A percentile compares a stretch with the other conserved stretches of the same genome.
Conservation (phyloP, 169 alveolate genomes). For the Plasmodium coatneyi region DNA sequence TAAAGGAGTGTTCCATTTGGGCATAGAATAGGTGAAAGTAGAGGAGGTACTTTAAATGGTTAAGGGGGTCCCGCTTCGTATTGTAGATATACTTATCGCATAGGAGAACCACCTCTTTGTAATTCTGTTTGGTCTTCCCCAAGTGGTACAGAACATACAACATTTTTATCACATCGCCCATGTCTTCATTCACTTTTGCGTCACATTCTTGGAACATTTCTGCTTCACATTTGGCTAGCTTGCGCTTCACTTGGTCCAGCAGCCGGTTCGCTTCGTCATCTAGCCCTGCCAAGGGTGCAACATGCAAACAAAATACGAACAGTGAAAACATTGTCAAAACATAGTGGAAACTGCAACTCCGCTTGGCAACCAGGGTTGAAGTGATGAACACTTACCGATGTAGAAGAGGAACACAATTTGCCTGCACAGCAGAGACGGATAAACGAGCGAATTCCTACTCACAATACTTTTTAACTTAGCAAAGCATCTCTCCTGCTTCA, state of each 20-base stretch:
- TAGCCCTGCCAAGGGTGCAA: conserved; percentile 4
- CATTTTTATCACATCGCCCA: conserved; percentile 64
- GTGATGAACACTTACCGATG: conserved; percentile 56
- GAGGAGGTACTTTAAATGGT: conserved; percentile 44
- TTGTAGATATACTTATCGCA: conserved; percentile 45
- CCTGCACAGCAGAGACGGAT: conserved; percentile 24
- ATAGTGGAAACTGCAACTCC: not conserved
- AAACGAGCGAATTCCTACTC: not conserved
- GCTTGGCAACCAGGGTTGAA: not conserved
- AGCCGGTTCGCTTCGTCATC: conserved; percentile 22
- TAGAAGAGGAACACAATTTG: conserved; percentile 60
- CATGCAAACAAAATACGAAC: not conserved
- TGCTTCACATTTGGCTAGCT: conserved; percentile 29
- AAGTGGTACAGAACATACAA: conserved; percentile 38
- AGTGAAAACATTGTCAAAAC: not conserved
- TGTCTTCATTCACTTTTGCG: conserved; percentile 38
- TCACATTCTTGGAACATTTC: conserved; percentile 17
- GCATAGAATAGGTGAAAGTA: conserved; percentile 66
- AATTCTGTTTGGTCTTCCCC: not conserved
- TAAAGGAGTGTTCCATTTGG: conserved; percentile 38
- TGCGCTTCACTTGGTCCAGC: conserved; percentile 2
- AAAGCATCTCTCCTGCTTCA: conserved; percentile 40
- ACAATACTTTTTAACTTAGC: conserved; percentile 10
- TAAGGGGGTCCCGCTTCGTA: conserved; percentile 25
- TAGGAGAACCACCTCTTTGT: conserved; percentile 14